Percentiles rank a stretch among this genome's conserved stretches.
Evolutionary conservation across 805 yeast species (phyloP).

Genomic region (Suhomyces vadensis): DNA sequence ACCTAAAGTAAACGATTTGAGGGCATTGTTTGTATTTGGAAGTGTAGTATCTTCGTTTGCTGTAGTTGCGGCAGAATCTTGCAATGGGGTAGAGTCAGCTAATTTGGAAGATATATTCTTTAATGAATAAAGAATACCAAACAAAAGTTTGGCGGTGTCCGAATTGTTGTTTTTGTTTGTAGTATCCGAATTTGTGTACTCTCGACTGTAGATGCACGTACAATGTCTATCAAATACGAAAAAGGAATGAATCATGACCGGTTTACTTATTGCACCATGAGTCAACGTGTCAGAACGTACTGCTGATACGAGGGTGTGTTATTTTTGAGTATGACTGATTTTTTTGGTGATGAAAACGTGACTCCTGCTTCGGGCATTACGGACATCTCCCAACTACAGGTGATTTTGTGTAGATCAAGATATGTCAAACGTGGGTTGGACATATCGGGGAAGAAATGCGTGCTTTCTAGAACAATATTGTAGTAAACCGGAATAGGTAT

Average conservation of each 20-base stretch:
- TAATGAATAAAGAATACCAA: conserved; percentile 81
- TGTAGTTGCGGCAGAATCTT: conserved; percentile 18
- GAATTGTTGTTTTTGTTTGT: conserved; percentile 58
- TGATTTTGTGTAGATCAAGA: background rate
- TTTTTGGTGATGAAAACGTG: background rate
- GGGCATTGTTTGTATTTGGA: conserved; percentile 23
- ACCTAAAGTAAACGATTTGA: conserved; percentile 66
- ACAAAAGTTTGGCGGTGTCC: conserved; percentile 76
- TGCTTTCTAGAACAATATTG: background rate
- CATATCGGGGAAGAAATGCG: background rate
- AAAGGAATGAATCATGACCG: conserved; percentile 69
- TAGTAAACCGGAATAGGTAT: background rate
- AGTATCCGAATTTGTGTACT: conserved; percentile 38
- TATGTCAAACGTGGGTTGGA: background rate
- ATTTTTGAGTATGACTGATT: background rate
- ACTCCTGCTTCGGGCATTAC: background rate
- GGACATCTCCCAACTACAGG: background rate
- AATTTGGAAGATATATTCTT: conserved; percentile 68
- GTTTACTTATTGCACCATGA: conserved; percentile 27
- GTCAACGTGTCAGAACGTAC: background rate
- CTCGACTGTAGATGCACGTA: conserved; percentile 78
- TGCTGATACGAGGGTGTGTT: background rate
- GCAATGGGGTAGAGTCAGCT: conserved; percentile 23
- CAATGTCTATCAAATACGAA: conserved; percentile 94
- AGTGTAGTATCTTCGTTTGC: conserved; percentile 9